Evolutionary conservation across 108 stramenopile species (phyloP).

Genomic region (Cyclotella sp.): DNA sequence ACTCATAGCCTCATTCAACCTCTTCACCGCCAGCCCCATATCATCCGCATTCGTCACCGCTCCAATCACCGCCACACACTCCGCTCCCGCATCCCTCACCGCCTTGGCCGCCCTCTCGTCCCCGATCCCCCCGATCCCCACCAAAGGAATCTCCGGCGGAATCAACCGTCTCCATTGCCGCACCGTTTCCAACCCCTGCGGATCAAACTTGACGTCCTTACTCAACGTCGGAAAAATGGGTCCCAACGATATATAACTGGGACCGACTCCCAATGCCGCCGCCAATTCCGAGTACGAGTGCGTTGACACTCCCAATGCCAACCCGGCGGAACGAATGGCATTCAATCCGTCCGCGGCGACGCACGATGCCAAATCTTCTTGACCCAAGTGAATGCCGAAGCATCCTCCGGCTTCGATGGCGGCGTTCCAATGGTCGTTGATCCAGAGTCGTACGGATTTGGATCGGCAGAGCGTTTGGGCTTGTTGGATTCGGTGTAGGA

Average conservation of each 20-base stretch:
- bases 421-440: slow-evolving; percentile 90
- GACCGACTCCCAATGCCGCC: slow-evolving; percentile 81
- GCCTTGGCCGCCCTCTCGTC: slow-evolving; percentile 63
- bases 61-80: slow-evolving; percentile 90
- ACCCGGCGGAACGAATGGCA: slow-evolving; percentile 40
- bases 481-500: slow-evolving; percentile 54
- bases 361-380: slow-evolving; percentile 88
- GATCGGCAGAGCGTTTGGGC: slow-evolving; percentile 67
- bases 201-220: slow-evolving; percentile 88
- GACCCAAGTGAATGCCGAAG: slow-evolving; percentile 93
- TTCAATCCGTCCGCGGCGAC: slow-evolving; percentile 64
- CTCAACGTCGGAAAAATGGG: slow-evolving; percentile 88
- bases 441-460: slow-evolving; percentile 83
- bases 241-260: slow-evolving; percentile 91
- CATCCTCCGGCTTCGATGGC: slow-evolving; percentile 74
- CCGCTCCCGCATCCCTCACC: slow-evolving; percentile 82
- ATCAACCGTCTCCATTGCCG: slow-evolving; percentile 85
- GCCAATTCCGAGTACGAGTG: slow-evolving; percentile 92
- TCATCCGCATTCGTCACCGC: slow-evolving; percentile 84
- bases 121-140: slow-evolving; percentile 91
- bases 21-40: slow-evolving; percentile 50
- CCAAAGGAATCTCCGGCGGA: slow-evolving; percentile 75
- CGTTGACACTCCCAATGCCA: slow-evolving; percentile 91
- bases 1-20: slow-evolving; percentile 69
- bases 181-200: slow-evolving; percentile 82